Evolutionary conservation across 495 filamentous ascomycete genomes (phyloP), one percentile per base, ranked within the genome.

Genomic region (Tuber umbilicatum): DNA sequence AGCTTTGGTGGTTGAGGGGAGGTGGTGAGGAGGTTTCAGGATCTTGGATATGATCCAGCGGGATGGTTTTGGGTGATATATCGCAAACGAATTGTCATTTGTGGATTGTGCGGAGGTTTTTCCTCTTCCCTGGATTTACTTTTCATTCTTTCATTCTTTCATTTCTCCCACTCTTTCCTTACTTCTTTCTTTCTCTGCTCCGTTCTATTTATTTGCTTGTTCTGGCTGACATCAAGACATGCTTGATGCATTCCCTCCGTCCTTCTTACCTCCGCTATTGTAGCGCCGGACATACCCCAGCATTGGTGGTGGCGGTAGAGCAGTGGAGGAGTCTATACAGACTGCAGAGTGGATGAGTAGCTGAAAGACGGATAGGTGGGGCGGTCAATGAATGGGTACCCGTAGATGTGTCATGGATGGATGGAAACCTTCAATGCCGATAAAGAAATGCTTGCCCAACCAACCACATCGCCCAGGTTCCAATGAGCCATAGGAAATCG

Each of bases 201-300:
- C 55, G 31, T 31, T 64, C 55, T 64, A 31, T 64, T 64, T 35
- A 14, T 64, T 64, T 64, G 55, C 55, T 64, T 64, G 55, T 64
- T 64, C 12, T 17, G 14, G 12, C 27, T 35, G 55, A 17, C 27
- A 35, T 64, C 5, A 17, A 19, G 14, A 5, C n/a, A 6, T 35
- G 55, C n/a, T 60, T 60, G n/a, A 60, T 60, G 50, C 50, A 27
- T 60, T 27, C 42, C 42, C 16, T 60, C 21, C 12, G 5, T 60
- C 27, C n/a, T 27, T 31, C 2, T 60, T 31, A 60, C 16, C 27
- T 60, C 50, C 14, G n/a, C n/a, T 14, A 12, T 60, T 31, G 50
- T 60, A 31, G 50, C n/a, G n/a, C 50, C 2, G 9, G 50, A 14
- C 9, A 64, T 64, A 60, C 23, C 9, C 10, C 5, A 2, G 27